Conservation (phyloP, 169 alveolate genomes). For the Eimeria tenella region DNA sequence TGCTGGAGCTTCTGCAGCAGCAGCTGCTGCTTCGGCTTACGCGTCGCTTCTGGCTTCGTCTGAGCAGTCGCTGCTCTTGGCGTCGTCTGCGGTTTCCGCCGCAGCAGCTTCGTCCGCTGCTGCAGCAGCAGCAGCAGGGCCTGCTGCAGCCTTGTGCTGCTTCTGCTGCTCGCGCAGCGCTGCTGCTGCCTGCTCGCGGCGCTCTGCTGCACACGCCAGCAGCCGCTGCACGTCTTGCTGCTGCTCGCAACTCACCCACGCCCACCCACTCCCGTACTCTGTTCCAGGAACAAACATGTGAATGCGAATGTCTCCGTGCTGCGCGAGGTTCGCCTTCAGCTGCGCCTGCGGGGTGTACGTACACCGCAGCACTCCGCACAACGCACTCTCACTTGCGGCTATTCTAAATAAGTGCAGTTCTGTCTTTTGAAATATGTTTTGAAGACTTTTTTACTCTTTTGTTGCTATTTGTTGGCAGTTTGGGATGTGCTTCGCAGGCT, state of each 20-base stretch:
- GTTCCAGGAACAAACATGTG: constrained; percentile 79
- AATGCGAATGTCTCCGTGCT: constrained; percentile 72
- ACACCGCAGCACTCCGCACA: constrained; percentile 5
- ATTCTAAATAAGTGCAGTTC: neutral
- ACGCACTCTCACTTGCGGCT: neutral
- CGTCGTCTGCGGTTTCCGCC: neutral
- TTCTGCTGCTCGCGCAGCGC: constrained; percentile 22
- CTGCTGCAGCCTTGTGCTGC: neutral
- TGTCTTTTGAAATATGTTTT: too few species aligned
- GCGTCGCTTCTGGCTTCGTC: constrained; percentile 4
- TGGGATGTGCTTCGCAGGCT: too few species aligned
- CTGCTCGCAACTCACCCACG: constrained; percentile 72
- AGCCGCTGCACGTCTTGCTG: constrained; percentile 19
- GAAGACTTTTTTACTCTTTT: too few species aligned
- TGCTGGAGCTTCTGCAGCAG: neutral
- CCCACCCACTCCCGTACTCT: constrained; percentile 79
- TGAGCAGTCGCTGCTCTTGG: constrained; percentile 25
- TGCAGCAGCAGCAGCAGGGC: neutral
- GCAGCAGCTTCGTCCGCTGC: neutral
- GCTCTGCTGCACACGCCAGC: constrained; percentile 1
- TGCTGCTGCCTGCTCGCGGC: constrained; percentile 1
- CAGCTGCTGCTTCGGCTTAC: neutral
- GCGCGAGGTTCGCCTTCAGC: constrained; percentile 52
- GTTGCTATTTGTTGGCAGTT: too few species aligned
- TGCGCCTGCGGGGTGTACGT: constrained; percentile 50